Evolutionary conservation across 2,329 filamentous ascomycete species (phyloP).

Genomic region (Domatiomyces globalis): DNA sequence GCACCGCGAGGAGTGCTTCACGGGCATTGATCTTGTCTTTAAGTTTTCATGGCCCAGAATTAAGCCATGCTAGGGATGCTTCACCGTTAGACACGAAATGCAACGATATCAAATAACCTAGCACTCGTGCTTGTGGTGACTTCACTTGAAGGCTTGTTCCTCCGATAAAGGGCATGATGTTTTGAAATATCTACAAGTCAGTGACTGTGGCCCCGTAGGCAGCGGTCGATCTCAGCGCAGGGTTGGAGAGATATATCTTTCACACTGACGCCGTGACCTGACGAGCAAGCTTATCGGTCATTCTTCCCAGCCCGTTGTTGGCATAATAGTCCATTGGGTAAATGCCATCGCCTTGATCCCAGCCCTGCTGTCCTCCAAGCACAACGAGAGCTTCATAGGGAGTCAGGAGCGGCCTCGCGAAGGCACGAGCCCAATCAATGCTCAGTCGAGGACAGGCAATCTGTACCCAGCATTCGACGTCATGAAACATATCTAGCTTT

Average conservation of each 20-base stretch:
- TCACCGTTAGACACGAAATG: too few species aligned
- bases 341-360: slow-evolving; percentile 46
- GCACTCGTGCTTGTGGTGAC: too few species aligned
- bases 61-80: too few species aligned
- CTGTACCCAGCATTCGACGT: slow-evolving; percentile 97
- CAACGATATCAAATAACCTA: too few species aligned
- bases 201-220: too few species aligned
- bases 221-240: too few species aligned
- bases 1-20: too few species aligned
- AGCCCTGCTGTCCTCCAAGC: slow-evolving; percentile 64
- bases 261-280: slow-evolving; percentile 11
- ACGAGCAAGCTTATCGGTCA: slow-evolving; percentile 34
- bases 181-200: too few species aligned
- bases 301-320: slow-evolving; percentile 76
- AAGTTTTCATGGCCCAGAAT: too few species aligned
- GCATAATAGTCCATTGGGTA: slow-evolving; percentile 99
- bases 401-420: slow-evolving; percentile 72
- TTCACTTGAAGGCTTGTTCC: too few species aligned
- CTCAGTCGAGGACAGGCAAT: slow-evolving; percentile 92
- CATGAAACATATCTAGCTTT: slow-evolving; percentile 81
- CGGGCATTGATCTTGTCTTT: too few species aligned
- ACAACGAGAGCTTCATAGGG: slow-evolving; percentile 91
- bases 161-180: too few species aligned
- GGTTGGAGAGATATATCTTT: background rate
- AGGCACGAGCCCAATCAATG: slow-evolving; percentile 98